These are phyloP conservation scores for Hymenoscyphus albidus DNA, from an alignment of 2,329 filamentous ascomycete species.

Conservation along the genomic window DNA sequence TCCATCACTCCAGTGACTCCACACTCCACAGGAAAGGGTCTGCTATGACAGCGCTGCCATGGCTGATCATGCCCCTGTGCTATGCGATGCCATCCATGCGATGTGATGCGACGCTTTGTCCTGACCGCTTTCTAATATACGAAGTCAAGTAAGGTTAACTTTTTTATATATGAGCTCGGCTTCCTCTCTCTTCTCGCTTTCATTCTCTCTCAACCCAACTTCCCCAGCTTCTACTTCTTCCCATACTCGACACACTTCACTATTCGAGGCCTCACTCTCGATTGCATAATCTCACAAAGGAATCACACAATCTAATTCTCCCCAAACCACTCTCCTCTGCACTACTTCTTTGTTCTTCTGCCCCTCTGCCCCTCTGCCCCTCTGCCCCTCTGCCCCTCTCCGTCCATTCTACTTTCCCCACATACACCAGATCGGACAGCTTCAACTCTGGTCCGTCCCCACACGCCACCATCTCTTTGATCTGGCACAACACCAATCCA, in stretches of 20 bases:
- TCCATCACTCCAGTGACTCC: neutral
- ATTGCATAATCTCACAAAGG: neutral
- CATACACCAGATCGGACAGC: neutral
- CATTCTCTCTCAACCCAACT: neutral
- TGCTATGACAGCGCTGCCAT: neutral
- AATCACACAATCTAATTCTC: neutral
- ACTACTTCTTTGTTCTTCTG: neutral
- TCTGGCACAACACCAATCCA: constrained; percentile 1
- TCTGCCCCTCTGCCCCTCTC: too few species aligned
- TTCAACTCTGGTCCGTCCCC: neutral
- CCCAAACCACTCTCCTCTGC: neutral
- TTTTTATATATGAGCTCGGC: neutral
- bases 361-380: neutral
- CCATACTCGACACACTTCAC: neutral
- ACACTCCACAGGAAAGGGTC: neutral
- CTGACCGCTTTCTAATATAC: neutral
- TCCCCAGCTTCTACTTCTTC: neutral
- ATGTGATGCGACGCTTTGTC: neutral
- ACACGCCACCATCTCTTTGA: neutral
- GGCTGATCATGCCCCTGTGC: neutral
- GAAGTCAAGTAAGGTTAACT: neutral
- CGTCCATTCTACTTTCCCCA: neutral
- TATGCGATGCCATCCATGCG: neutral
- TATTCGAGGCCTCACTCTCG: neutral
- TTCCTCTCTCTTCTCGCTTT: neutral